Conservation (phyloP, 495 filamentous ascomycete genomes). For the Parathielavia appendiculata region DNA sequence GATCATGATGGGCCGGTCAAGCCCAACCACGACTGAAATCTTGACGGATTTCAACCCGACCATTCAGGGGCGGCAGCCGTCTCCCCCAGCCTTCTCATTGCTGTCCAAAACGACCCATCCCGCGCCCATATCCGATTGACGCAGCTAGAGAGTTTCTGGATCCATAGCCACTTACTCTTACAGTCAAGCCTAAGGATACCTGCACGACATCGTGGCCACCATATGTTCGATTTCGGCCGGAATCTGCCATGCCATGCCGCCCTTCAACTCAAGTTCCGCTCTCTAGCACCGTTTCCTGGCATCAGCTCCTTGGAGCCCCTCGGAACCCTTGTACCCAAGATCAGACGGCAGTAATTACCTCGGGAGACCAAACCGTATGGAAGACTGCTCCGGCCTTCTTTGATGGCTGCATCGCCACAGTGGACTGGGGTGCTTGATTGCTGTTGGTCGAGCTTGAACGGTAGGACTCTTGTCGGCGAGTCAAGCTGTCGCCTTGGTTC, state of each 20-base stretch:
- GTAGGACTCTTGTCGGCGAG: conserved; percentile 6
- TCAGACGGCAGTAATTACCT: not conserved
- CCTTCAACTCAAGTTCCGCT: conserved; percentile 16
- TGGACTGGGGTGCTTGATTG: not conserved
- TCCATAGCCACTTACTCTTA: not conserved
- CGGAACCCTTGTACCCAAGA: not conserved
- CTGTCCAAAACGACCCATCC: not conserved
- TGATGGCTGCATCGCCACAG: not conserved
- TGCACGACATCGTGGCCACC: conserved; percentile 44
- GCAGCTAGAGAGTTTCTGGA: not conserved
- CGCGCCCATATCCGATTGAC: not conserved
- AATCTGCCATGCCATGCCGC: conserved; percentile 26
- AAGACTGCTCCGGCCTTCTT: not conserved
- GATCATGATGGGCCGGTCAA: conserved; percentile 20
- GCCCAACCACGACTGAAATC: conserved; percentile 22
- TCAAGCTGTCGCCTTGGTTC: not conserved
- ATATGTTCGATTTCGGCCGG: conserved; percentile 35
- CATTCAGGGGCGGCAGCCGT: conserved; percentile 1
- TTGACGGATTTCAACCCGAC: conserved; percentile 29
- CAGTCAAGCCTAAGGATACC: conserved; percentile 13
- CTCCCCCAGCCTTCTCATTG: not conserved
- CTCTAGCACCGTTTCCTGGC: not conserved
- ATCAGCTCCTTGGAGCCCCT: not conserved
- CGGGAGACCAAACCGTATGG: not conserved
- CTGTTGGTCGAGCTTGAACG: conserved; percentile 11